These are phyloP conservation scores for Botrytis deweyae DNA, from an alignment of 2,329 filamentous ascomycete species.

Conservation along the genomic window DNA sequence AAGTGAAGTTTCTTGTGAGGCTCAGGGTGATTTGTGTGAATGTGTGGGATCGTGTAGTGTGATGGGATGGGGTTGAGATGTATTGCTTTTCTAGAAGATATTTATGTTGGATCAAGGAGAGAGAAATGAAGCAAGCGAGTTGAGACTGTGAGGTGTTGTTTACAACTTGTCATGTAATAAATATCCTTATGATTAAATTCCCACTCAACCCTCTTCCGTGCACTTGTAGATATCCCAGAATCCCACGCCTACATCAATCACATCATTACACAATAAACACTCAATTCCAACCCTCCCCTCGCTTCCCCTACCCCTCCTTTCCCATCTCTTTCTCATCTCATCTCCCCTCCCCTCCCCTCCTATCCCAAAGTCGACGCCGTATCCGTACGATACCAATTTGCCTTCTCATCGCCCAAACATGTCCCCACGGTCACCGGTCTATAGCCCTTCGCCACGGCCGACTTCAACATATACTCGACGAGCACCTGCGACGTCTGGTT, in stretches of 20 bases:
- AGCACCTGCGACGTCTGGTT: slow-evolving; percentile 37
- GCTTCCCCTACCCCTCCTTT: not conserved
- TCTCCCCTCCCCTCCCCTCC: not conserved
- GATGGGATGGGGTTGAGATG: not conserved
- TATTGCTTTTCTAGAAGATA: not conserved
- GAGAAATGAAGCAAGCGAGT: not conserved
- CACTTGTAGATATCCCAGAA: not conserved
- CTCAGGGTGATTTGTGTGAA: not conserved
- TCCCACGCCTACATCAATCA: not conserved
- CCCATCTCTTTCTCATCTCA: not conserved
- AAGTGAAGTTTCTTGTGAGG: not conserved
- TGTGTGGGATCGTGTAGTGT: not conserved
- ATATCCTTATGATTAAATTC: not conserved
- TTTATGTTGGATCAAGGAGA: not conserved
- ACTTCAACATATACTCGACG: slow-evolving; percentile 34
- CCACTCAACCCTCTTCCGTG: not conserved
- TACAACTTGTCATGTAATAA: not conserved
- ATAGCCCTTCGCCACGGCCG: slow-evolving; percentile 40
- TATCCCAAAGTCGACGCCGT: not conserved
- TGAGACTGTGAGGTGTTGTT: not conserved
- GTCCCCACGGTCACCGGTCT: slow-evolving; percentile 46
- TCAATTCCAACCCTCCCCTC: too few species aligned
- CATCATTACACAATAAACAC: not conserved
- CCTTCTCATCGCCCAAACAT: slow-evolving; percentile 44
- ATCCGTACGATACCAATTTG: slow-evolving; percentile 44